Conservation (phyloP, 2,329 filamentous ascomycete genomes). For the Raffaelea ambrosiae region DNA sequence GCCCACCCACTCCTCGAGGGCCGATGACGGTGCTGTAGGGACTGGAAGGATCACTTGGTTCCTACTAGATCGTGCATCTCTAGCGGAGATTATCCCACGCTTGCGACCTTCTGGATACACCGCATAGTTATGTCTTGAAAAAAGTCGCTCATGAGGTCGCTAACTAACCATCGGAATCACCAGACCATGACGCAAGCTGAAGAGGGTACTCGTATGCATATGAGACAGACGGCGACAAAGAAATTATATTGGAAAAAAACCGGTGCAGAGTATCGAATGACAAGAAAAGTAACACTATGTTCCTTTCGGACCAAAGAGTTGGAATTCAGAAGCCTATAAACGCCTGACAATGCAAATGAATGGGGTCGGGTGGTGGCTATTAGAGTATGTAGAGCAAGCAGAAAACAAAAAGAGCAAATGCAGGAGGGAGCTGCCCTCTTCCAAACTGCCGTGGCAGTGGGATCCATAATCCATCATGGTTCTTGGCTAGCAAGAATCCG, state of each 20-base stretch:
- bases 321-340: background rate
- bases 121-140: no score
- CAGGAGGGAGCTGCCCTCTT: no score
- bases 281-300: background rate
- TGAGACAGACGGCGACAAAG: background rate
- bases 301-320: background rate
- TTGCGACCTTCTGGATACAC: no score
- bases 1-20: no score
- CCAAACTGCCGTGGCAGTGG: no score
- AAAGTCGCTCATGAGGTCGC: no score
- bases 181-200: background rate
- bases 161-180: no score
- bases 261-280: background rate
- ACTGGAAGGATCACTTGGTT: no score
- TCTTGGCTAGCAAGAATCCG: background rate
- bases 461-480: background rate
- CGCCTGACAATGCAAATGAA: conserved; percentile 3
- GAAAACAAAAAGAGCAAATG: background rate
- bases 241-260: background rate
- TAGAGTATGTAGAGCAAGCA: background rate
- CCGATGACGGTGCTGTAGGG: no score
- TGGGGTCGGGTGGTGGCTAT: background rate
- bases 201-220: background rate
- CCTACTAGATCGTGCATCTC: no score
- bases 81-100: no score